Percentiles rank a stretch among this genome's conserved stretches.
Evolutionary conservation across 768 basidiomycete genomes (phyloP).

Genomic region (Krasilnikovozyma curviuscula): DNA sequence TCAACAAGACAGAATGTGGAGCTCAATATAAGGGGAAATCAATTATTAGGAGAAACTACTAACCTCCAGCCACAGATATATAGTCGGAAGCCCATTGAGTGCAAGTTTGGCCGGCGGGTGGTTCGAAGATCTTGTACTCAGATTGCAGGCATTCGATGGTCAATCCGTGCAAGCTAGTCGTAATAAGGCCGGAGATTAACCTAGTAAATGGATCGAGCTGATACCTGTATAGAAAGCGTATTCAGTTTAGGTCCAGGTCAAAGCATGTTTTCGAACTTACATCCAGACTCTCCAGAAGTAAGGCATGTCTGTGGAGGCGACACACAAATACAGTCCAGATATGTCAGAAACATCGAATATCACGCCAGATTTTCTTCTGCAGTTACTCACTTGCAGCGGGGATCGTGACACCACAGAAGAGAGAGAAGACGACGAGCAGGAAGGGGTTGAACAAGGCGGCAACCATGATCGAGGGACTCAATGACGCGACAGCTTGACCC

Average conservation of each 20-base stretch:
- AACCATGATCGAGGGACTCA: conserved; percentile 4
- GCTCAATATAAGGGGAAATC: too few species aligned
- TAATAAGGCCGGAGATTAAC: conserved; percentile 48
- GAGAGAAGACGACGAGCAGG: conserved; percentile 38
- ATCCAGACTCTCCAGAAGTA: conserved; percentile 61
- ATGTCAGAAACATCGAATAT: too few species aligned
- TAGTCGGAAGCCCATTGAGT: conserved; percentile 49
- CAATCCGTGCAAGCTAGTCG: conserved; percentile 58
- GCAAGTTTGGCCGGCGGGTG: conserved; percentile 59
- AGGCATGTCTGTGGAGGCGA: conserved; percentile 31
- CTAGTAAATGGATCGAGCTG: conserved; percentile 42
- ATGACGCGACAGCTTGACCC: conserved; percentile 21
- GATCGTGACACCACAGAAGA: conserved; percentile 66
- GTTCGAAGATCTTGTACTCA: conserved; percentile 53
- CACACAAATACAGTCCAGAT: too few species aligned
- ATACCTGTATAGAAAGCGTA: neutral
- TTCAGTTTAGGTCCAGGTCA: neutral
- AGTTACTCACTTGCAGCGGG: too few species aligned
- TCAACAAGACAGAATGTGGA: too few species aligned
- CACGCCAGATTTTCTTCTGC: too few species aligned
- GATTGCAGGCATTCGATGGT: conserved; percentile 39
- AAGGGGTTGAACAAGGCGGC: conserved; percentile 39
- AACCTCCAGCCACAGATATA: conserved; percentile 42
- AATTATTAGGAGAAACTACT: too few species aligned
- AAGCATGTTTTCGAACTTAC: conserved; percentile 27